Evolutionary conservation across 805 yeast genomes (phyloP), one percentile per base, ranked within the genome.

Genomic region (Kregervanrija delftensis): DNA sequence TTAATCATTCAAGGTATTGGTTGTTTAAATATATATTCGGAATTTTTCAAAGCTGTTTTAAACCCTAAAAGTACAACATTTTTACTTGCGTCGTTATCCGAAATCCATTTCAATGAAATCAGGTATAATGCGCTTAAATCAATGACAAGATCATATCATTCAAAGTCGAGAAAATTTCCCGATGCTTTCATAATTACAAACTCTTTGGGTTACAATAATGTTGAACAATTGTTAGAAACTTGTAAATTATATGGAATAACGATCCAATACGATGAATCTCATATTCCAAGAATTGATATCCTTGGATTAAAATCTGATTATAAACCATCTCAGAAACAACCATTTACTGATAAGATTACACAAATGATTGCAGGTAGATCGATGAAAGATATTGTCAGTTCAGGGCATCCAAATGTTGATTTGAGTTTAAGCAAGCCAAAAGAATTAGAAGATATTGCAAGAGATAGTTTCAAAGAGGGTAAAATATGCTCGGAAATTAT

Each of bases 41-140:
- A 74, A 44, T 85, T 90, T 56, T 90, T 91, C 61, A 64, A 74
- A 39, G 53, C 67, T 10, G 67, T 77, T 8, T 65, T 80, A 35
- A 64, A 72, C 37, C 64, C 71, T 3, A 56, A 63, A 6, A 45
- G 38, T 22, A 73, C 79, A 1, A 93, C 96, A 1, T 74, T 81
- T 45, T 65, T 90, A 28, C 61, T 88, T 59, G 71, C 86, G 2
- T 88, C 91, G 47, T 65, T 91, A 34, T 63, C 86, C 14, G 96
- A 93, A 59, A 78, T 81, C 2, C 89, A 85, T 53, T 79, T 87
- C 57, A 86, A 84, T 54, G 91, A 88, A 46, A 69, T 89, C 3
- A 64, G 97, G 38, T 80, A 84, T 51, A 78, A 79, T 54, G 89
- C 91, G 0, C 58, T 91, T 45, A 78, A 77, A 53, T 67, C 87